Conservation (phyloP, 495 filamentous ascomycete species). For the Recurvomyces mirabilis region DNA sequence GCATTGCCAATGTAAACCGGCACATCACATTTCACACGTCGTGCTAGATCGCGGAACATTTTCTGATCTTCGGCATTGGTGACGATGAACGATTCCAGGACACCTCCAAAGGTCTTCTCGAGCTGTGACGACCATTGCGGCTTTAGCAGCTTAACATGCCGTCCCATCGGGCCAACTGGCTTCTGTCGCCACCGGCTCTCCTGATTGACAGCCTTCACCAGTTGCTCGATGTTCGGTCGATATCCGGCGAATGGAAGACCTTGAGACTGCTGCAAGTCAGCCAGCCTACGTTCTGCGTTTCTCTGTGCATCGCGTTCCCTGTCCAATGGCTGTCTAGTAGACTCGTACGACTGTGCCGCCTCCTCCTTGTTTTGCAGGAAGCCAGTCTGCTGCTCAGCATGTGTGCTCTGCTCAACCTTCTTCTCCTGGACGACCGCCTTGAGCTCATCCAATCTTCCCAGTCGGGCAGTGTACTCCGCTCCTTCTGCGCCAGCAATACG, state of each 20-base stretch:
- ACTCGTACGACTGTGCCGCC: slow-evolving; percentile 32
- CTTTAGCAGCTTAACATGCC: slow-evolving; percentile 60
- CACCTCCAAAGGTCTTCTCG: slow-evolving; percentile 57
- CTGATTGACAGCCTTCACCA: slow-evolving; percentile 54
- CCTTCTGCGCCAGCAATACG: slow-evolving; percentile 28
- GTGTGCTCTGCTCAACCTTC: slow-evolving; percentile 30
- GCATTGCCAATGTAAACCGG: slow-evolving; percentile 57
- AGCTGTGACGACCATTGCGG: slow-evolving; percentile 77
- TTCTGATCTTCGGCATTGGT: slow-evolving; percentile 58
- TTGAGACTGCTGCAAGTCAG: slow-evolving; percentile 41
- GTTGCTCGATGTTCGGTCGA: slow-evolving; percentile 45
- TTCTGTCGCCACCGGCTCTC: slow-evolving; percentile 55
- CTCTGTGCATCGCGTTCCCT: slow-evolving; percentile 30
- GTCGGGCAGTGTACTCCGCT: slow-evolving; percentile 24
- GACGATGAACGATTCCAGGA: slow-evolving; percentile 68
- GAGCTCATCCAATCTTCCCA: slow-evolving; percentile 38
- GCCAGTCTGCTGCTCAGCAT: slow-evolving; percentile 26
- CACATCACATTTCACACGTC: slow-evolving; percentile 40
- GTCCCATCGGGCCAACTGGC: slow-evolving; percentile 77
- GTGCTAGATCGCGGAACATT: slow-evolving; percentile 52
- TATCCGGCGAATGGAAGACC: slow-evolving; percentile 37
- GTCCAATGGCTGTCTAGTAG: slow-evolving; percentile 10
- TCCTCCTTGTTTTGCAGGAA: slow-evolving; percentile 30
- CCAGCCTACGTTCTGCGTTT: slow-evolving; percentile 38
- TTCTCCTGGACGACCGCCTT: slow-evolving; percentile 38